phyloP scores from a whole-genome alignment of 2,329 filamentous ascomycete species.

The Exophiala bonariae region DNA sequence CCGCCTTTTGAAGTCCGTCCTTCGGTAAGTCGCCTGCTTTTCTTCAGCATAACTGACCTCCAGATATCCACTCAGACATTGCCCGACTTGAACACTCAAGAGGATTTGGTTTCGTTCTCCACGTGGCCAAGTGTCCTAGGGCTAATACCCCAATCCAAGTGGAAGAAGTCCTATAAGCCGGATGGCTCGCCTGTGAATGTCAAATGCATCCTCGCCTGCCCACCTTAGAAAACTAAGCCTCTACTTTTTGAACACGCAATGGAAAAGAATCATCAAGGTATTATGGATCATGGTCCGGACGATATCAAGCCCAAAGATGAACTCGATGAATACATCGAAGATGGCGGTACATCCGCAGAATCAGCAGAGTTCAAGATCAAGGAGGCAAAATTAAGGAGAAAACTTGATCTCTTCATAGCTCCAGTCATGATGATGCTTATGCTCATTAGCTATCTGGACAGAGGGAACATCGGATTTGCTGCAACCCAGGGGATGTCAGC shows the following conservation, averaged over 20 bases:
- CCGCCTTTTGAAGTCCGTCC: too few species aligned
- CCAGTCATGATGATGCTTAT: conserved; percentile 80
- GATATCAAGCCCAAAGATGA: conserved; percentile 16
- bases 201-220: too few species aligned
- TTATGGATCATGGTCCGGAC: too few species aligned
- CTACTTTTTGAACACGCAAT: too few species aligned
- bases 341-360: conserved; percentile 4
- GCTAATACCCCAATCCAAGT: conserved; percentile 11
- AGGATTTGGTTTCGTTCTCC: too few species aligned
- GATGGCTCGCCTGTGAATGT: not conserved
- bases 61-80: too few species aligned
- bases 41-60: too few species aligned
- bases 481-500: conserved; percentile 57
- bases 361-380: conserved; percentile 15
- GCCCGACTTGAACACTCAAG: too few species aligned
- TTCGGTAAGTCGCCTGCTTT: too few species aligned
- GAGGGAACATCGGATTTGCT: conserved; percentile 68
- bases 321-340: conserved; percentile 15
- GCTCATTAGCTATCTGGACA: conserved; percentile 79
- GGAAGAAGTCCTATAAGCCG: conserved; percentile 3
- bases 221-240: too few species aligned
- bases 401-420: conserved; percentile 23
- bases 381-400: conserved; percentile 16
- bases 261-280: conserved; percentile 4
- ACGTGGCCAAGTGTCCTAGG: not conserved